phyloP scores from a whole-genome alignment of 306 rosid species.

The Acacia acuminata region DNA sequence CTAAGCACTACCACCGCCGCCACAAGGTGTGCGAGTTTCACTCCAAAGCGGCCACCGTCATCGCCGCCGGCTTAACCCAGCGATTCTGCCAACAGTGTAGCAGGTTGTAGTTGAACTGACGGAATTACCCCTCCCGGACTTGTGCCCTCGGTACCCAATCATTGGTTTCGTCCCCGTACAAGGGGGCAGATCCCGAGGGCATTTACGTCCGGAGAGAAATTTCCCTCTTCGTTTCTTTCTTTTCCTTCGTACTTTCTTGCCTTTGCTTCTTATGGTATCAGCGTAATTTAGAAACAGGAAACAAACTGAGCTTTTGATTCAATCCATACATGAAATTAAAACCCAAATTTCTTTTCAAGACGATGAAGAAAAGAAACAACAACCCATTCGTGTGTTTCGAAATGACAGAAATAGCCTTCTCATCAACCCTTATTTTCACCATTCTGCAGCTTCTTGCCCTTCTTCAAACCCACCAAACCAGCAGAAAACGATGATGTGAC shows the following conservation, averaged over 20 bases:
- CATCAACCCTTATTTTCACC: not conserved
- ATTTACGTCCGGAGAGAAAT: slow-evolving; percentile 42
- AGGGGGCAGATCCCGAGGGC: slow-evolving; percentile 39
- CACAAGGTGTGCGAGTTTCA: slow-evolving; percentile 98
- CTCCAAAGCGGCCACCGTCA: slow-evolving; percentile 91
- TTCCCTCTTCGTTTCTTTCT: not conserved
- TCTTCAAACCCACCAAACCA: not conserved
- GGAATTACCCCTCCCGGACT: slow-evolving; percentile 24
- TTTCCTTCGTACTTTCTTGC: not conserved
- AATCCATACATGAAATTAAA: not conserved
- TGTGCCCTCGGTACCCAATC: slow-evolving; percentile 30
- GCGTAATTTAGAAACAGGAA: slow-evolving; percentile 11
- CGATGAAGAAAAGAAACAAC: not conserved
- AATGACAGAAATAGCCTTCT: slow-evolving; percentile 21
- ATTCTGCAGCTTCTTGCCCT: not conserved
- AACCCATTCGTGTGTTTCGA: not conserved
- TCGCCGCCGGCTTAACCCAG: slow-evolving; percentile 96
- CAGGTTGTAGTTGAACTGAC: slow-evolving; percentile 61
- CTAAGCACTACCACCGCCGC: slow-evolving; percentile 97
- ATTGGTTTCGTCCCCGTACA: slow-evolving; percentile 30
- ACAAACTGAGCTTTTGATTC: not conserved
- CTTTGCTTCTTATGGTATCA: not conserved
- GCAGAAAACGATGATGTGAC: not conserved
- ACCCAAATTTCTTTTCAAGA: not conserved
- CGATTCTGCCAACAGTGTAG: slow-evolving; percentile 99